Conservation (phyloP, 106 monocot species). For the Hemerocallis citrina region DNA sequence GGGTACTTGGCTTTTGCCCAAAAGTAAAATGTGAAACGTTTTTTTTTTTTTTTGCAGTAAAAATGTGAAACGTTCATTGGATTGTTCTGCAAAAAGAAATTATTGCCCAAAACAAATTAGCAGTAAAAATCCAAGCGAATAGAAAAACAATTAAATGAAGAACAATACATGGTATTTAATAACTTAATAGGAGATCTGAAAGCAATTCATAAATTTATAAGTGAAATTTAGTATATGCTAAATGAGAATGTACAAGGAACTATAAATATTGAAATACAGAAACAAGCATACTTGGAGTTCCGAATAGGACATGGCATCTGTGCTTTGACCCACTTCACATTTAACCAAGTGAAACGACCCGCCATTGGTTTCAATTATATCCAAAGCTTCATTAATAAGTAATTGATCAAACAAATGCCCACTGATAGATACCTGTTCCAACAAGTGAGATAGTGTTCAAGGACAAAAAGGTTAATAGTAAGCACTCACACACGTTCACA, state of each 20-base stretch:
- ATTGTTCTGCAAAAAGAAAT: not conserved
- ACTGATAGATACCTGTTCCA: slow-evolving; percentile 82
- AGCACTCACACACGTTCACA: too few relatives aligned
- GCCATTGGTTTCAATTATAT: slow-evolving; percentile 82
- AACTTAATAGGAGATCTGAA: not conserved
- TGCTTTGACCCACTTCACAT: slow-evolving; percentile 89
- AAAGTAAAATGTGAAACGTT: too few relatives aligned
- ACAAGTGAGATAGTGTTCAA: not conserved
- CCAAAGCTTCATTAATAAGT: slow-evolving; percentile 90
- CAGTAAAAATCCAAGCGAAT: not conserved
- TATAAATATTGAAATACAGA: not conserved
- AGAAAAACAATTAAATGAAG: not conserved
- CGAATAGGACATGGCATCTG: slow-evolving; percentile 72
- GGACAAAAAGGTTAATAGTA: too few relatives aligned
- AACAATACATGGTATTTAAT: not conserved
- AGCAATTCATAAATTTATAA: not conserved
- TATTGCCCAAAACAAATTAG: not conserved
- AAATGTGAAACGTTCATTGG: too few relatives aligned
- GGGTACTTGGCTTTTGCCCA: too few relatives aligned
- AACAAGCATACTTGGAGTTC: slow-evolving; percentile 72
- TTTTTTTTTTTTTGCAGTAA: too few relatives aligned
- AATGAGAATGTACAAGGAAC: not conserved
- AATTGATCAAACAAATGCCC: slow-evolving; percentile 97
- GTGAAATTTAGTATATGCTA: too few relatives aligned
- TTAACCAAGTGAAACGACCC: slow-evolving; percentile 82